Evolutionary conservation across 2,329 filamentous ascomycete genomes (phyloP).

Genomic region (Cladosporium sp.): DNA sequence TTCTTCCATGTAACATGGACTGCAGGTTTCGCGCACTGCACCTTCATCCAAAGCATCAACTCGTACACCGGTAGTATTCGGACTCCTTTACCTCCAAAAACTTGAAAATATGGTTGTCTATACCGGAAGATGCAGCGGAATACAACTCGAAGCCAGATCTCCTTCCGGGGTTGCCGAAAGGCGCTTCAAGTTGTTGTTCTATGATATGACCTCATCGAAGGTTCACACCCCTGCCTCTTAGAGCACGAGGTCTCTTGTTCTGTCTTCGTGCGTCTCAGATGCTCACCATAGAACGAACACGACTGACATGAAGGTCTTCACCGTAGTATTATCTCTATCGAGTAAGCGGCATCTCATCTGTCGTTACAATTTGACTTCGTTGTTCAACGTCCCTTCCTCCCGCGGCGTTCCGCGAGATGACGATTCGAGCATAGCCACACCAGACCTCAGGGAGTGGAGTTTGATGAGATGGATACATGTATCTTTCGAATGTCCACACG

Average conservation of each 20-base stretch:
- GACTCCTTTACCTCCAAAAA: not conserved
- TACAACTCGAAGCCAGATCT: not conserved
- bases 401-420: constrained; percentile 3
- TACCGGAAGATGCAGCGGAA: not conserved
- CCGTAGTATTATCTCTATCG: too few species aligned
- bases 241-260: not conserved
- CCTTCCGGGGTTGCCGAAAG: not conserved
- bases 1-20: not conserved
- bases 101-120: not conserved
- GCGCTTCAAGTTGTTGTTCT: not conserved
- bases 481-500: too few species aligned
- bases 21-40: not conserved
- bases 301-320: not conserved
- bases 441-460: not conserved
- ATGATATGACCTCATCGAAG: not conserved
- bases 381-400: not conserved
- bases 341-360: not conserved
- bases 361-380: not conserved
- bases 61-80: not conserved
- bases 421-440: constrained; percentile 1
- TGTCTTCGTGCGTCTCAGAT: not conserved
- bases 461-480: not conserved
- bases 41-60: too few species aligned
- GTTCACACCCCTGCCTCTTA: not conserved
- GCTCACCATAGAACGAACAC: not conserved